Evolutionary conservation across 1,284 basidiomycete genomes (phyloP).

Genomic region (Ustilago loliicola): DNA sequence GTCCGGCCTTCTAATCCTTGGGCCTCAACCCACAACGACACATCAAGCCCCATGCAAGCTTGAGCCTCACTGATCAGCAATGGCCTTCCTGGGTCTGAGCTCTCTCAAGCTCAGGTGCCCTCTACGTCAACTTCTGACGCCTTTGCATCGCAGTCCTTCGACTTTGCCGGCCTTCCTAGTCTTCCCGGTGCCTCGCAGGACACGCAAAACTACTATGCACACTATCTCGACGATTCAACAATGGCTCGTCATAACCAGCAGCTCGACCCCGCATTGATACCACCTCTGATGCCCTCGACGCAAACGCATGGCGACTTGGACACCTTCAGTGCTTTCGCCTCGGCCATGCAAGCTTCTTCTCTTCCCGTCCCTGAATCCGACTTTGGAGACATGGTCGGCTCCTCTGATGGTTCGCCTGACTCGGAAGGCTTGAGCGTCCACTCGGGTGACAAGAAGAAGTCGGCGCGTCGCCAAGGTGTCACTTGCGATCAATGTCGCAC

Average conservation of each 20-base stretch:
- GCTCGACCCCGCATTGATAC: constrained; percentile 15
- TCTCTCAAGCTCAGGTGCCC: background rate
- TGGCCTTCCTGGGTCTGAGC: constrained; percentile 11
- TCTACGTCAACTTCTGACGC: constrained; percentile 17
- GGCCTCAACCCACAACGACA: constrained; percentile 1
- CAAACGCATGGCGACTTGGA: constrained; percentile 5
- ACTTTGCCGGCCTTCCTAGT: constrained; percentile 21
- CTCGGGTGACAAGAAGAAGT: constrained; percentile 45
- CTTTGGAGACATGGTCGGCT: constrained; percentile 7
- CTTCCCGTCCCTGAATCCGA: constrained; percentile 17
- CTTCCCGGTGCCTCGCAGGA: constrained; percentile 14
- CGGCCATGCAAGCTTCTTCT: constrained; percentile 17
- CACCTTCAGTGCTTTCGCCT: constrained; percentile 13
- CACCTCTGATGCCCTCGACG: constrained; percentile 14
- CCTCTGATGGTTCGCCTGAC: constrained; percentile 17
- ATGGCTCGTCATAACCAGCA: constrained; percentile 5
- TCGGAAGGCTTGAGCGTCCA: constrained; percentile 20
- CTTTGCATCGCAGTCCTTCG: constrained; percentile 14
- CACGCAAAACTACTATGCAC: constrained; percentile 29
- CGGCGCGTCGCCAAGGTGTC: constrained; percentile 45
- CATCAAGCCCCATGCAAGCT: constrained; percentile 2
- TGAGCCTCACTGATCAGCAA: constrained; percentile 5
- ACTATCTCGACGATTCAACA: constrained; percentile 27
- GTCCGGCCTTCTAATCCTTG: background rate
- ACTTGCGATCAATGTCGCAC: constrained; percentile 66